Percentiles rank a stretch among this genome's conserved stretches.
phyloP scores from a whole-genome alignment of 2,329 filamentous ascomycete genomes.

The Diaporthe caulivora region DNA sequence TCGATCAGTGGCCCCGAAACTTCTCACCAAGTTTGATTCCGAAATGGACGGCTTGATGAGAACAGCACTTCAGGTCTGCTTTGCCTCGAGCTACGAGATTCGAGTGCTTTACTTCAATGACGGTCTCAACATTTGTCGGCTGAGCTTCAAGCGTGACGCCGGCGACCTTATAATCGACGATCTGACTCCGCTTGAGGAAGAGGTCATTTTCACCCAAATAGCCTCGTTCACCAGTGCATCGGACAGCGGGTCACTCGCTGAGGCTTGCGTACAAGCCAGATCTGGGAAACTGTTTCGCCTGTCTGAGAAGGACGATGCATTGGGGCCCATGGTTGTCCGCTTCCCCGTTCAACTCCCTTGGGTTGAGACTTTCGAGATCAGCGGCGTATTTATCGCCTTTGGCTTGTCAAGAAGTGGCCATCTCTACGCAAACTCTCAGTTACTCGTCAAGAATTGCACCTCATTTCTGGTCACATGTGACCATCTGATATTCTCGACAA shows the following conservation, averaged over 20 bases:
- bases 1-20: constrained; percentile 58
- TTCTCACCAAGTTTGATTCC: constrained; percentile 57
- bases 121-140: constrained; percentile 39
- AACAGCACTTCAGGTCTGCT: constrained; percentile 51
- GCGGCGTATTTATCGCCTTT: constrained; percentile 59
- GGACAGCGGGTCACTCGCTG: constrained; percentile 33
- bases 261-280: constrained; percentile 60
- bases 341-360: constrained; percentile 65
- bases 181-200: constrained; percentile 40
- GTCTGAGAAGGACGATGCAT: constrained; percentile 43
- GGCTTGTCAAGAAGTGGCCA: constrained; percentile 82
- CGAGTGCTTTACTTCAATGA: constrained; percentile 48
- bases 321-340: constrained; percentile 51
- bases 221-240: constrained; percentile 14
- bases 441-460: constrained; percentile 88
- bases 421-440: constrained; percentile 80
- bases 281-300: constrained; percentile 60
- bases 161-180: constrained; percentile 39
- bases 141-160: constrained; percentile 37
- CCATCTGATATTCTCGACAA: constrained; percentile 93
- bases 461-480: constrained; percentile 86
- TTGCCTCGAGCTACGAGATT: constrained; percentile 46
- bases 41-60: constrained; percentile 46
- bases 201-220: constrained; percentile 33
- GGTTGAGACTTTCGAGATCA: constrained; percentile 61